Base-by-base conservation (phyloP, 2,329 filamentous ascomycete species). In the Xylaria digitata region DNA sequence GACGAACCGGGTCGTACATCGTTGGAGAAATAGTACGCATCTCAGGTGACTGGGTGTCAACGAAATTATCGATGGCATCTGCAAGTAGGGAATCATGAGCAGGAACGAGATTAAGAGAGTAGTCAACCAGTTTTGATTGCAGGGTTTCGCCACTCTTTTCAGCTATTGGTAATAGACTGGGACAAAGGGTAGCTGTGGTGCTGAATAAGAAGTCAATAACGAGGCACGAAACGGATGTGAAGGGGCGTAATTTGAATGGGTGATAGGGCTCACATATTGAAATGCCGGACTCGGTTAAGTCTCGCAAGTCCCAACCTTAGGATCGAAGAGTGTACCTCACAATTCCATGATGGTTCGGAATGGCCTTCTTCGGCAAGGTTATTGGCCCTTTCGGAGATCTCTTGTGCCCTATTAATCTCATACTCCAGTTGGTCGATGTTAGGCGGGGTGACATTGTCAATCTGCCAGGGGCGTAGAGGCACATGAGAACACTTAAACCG, bases 251-350 rank as follows among this genome's bases (percentile, higher is more conserved):
- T 21, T 17, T 34, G 26, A 52, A 32, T 4, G 9, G 5, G 30
- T 19, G 17, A 4, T 21, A 40, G 30, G 32, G 32, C 32, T 37
- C 30, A 53, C 30, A 53, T 40, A 19, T 53, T 53, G 50, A 53
- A 53, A 53, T 53, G 50, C n/a, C 32, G 30, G 32, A 37, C 50
- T 23, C n/a, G 50, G 32, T 40, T 30, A 6, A 21, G 30, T 21
- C n/a, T 40, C 32, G 7, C 30, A 37, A 40, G 50, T 21, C 30
- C 50, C 5, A 40, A 7, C 15, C 50, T 37, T 40, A 53, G 50
- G 50, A 53, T 53, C 32, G 32, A 30, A 53, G 50, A 40, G 11
- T 53, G 50, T 11, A 40, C 50, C 50, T 53, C 50, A n/a, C 30
- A 37, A 30, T 40, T 53, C n/a, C 17, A 53, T 23, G 50, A 37